Percentiles rank a stretch among this genome's conserved stretches.
phyloP scores from a whole-genome alignment of 202 grass and related monocot species.

The Setaria italica region DNA sequence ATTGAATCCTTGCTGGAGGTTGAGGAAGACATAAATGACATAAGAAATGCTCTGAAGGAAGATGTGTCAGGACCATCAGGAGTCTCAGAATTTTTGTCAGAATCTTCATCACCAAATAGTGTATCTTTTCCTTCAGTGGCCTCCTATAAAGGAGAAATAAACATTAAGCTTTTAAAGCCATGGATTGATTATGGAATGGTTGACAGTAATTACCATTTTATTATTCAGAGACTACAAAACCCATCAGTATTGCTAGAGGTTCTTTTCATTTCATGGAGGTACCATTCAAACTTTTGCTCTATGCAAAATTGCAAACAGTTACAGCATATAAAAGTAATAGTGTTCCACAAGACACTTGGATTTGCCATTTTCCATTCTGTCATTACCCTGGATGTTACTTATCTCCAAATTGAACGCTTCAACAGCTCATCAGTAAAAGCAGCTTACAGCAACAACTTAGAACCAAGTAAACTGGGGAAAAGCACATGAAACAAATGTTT shows the following conservation, averaged over 20 bases:
- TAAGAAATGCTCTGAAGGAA: constrained; percentile 88
- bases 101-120: constrained; percentile 52
- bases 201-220: neutral
- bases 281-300: neutral
- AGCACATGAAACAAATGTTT: neutral
- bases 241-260: neutral
- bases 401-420: constrained; percentile 6
- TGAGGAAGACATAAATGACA: constrained; percentile 76
- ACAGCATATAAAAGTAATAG: constrained; percentile 1
- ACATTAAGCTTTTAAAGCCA: constrained; percentile 31
- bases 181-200: constrained; percentile 3
- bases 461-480: neutral
- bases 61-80: constrained; percentile 89
- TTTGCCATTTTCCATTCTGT: neutral
- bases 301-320: neutral
- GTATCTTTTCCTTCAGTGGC: constrained; percentile 43
- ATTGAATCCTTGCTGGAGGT: constrained; percentile 45
- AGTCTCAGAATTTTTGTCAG: constrained; percentile 46
- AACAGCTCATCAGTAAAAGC: neutral
- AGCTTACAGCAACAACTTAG: neutral
- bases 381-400: neutral
- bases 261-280: neutral
- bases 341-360: neutral
- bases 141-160: constrained; percentile 62
- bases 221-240: constrained; percentile 2